Percentiles rank a stretch among this genome's conserved stretches.
Evolutionary conservation across 2,329 filamentous ascomycete genomes (phyloP).

Genomic region (Colletotrichum euphorbiae): DNA sequence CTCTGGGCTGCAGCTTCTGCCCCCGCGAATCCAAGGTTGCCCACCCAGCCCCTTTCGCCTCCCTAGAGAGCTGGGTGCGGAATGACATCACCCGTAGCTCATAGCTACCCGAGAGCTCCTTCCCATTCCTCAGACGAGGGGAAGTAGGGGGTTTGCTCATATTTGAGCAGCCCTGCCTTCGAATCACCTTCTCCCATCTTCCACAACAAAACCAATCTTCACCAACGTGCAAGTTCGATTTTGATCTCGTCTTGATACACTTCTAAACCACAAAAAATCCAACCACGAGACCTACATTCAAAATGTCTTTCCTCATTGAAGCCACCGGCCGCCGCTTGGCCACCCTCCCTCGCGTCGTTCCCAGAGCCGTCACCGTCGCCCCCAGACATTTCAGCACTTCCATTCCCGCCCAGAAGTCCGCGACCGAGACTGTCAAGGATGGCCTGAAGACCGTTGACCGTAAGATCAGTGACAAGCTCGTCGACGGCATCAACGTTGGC

Average conservation of each 20-base stretch:
- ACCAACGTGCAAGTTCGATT: not conserved
- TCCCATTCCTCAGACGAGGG: not conserved
- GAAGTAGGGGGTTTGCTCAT: constrained; percentile 2
- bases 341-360: constrained; percentile 49
- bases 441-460: constrained; percentile 69
- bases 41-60: constrained; percentile 6
- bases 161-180: constrained; percentile 4
- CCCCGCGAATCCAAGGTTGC: not conserved
- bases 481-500: constrained; percentile 70
- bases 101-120: constrained; percentile 15
- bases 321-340: constrained; percentile 56
- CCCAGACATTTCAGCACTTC: constrained; percentile 65
- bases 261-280: constrained; percentile 15
- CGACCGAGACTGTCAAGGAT: constrained; percentile 69
- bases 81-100: constrained; percentile 37
- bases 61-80: not conserved
- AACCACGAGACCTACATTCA: constrained; percentile 16
- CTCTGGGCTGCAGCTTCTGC: not conserved
- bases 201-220: not conserved
- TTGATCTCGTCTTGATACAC: not conserved
- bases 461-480: constrained; percentile 69
- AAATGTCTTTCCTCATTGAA: constrained; percentile 67
- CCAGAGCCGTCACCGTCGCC: constrained; percentile 53
- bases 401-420: constrained; percentile 58
- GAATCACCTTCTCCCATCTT: not conserved